Evolutionary conservation across 495 filamentous ascomycete genomes (phyloP), one percentile per base, ranked within the genome.

Genomic region (Evernia prunastri): DNA sequence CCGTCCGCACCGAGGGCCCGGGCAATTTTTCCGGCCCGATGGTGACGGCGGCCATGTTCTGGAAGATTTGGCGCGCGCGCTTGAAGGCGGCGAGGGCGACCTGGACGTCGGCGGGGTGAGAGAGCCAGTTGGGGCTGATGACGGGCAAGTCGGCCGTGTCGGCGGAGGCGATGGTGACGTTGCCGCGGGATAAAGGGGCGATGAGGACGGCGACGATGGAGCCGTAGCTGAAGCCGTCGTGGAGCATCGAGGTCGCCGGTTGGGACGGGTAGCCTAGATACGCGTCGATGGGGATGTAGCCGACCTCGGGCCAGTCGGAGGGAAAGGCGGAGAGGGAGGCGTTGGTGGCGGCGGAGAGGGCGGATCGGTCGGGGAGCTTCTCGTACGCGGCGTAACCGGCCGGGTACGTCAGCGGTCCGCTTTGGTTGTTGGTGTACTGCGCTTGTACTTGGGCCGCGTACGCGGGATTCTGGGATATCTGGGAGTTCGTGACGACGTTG

Each of bases 301-400:
- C 81, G n/a, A 84, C 62, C 33, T 86, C 82, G 0, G 84, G 85
- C 84, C 84, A 87, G 67, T 86, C 83, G 0, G 61, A 15, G 0
- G 83, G 77, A 58, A 81, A 81, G 51, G 49, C 59, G 31, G 68
- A 0, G 61, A 23, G 42, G 36, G 56, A 75, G 72, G 45, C 68
- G 33, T 63, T 72, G 69, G 43, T 61, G 36, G 56, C 6, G 13
- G 25, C 18, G 17, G n/a, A 61, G 56, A 29, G 64, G 65, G 64
- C 18, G 63, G 4, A 60, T 62, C 61, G 72, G 71, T 35, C 37
- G 12, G 65, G 56, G 18, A 67, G 60, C 25, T 67, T 64, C n/a
- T 64, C 65, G 25, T 36, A 67, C 1, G 43, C 65, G 3, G 59
- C 20, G 65, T 58, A 31, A 71, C 51, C 25, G 57, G 69, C 47